These are phyloP conservation scores for Acacia confusa DNA, from an alignment of 306 rosid genomes.

Conservation along the genomic window DNA sequence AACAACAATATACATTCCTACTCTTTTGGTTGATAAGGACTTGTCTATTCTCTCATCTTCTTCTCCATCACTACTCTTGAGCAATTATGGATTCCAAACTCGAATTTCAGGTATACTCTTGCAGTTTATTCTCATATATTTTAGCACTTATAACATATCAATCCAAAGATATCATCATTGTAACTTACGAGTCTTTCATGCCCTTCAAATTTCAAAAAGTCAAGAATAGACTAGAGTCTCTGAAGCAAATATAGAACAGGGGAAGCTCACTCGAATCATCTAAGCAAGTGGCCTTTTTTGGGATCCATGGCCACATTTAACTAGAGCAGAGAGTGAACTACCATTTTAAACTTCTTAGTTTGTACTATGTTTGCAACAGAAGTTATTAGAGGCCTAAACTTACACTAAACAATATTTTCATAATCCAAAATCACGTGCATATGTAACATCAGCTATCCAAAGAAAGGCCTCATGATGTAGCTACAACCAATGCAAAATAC, in stretches of 20 bases:
- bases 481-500: not conserved
- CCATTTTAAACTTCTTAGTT: not conserved
- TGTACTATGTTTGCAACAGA: not conserved
- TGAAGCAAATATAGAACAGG: not conserved
- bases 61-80: not conserved
- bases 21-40: not conserved
- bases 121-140: not conserved
- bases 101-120: not conserved
- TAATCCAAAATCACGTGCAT: not conserved
- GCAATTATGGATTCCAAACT: not conserved
- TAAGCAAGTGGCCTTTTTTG: not conserved
- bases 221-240: not conserved
- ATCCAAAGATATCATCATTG: constrained; percentile 3
- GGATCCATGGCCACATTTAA: not conserved
- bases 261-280: not conserved
- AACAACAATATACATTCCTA: not conserved
- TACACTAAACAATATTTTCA: not conserved
- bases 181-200: not conserved
- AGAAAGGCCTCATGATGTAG: not conserved
- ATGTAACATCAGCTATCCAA: not conserved
- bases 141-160: not conserved
- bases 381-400: not conserved
- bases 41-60: not conserved
- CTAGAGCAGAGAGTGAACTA: not conserved
- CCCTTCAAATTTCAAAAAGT: constrained; percentile 9